Evolutionary conservation across 495 filamentous ascomycete genomes (phyloP).

Genomic region (Entonaema liquescens): DNA sequence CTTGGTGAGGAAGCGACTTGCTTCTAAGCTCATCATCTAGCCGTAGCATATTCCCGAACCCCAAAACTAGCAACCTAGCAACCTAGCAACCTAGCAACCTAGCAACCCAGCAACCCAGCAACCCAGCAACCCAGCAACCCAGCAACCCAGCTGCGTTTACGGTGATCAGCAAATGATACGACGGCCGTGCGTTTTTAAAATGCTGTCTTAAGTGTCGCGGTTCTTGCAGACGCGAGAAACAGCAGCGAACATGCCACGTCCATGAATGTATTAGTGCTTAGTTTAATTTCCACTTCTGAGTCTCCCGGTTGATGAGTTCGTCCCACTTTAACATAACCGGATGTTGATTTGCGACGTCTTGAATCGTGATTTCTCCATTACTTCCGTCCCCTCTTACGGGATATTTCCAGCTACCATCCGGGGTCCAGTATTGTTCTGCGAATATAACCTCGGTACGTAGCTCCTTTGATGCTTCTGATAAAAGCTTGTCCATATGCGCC

Average conservation of each 20-base stretch:
- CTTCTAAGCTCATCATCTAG: neutral
- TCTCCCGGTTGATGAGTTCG: slow-evolving; percentile 52
- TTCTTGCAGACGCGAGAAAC: neutral
- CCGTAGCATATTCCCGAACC: neutral
- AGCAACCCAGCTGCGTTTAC: neutral
- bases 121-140: too few species aligned
- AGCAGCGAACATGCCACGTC: slow-evolving; percentile 5
- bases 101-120: too few species aligned
- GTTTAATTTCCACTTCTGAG: slow-evolving; percentile 52
- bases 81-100: too few species aligned
- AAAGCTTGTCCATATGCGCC: slow-evolving; percentile 48
- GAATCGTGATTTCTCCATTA: slow-evolving; percentile 52
- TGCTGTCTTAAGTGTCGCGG: too few species aligned
- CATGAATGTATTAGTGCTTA: slow-evolving; percentile 33
- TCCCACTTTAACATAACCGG: slow-evolving; percentile 68
- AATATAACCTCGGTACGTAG: slow-evolving; percentile 71
- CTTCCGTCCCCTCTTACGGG: slow-evolving; percentile 51
- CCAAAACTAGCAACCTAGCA: neutral
- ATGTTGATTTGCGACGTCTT: slow-evolving; percentile 66
- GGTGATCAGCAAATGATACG: neutral
- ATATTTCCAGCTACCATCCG: slow-evolving; percentile 71
- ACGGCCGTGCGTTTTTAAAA: too few species aligned
- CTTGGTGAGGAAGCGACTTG: neutral
- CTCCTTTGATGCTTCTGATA: slow-evolving; percentile 65
- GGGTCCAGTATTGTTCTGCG: slow-evolving; percentile 64